These are phyloP conservation scores for Anisodus tanguticus DNA, from an alignment of 257 asterid species.

Conservation along the genomic window DNA sequence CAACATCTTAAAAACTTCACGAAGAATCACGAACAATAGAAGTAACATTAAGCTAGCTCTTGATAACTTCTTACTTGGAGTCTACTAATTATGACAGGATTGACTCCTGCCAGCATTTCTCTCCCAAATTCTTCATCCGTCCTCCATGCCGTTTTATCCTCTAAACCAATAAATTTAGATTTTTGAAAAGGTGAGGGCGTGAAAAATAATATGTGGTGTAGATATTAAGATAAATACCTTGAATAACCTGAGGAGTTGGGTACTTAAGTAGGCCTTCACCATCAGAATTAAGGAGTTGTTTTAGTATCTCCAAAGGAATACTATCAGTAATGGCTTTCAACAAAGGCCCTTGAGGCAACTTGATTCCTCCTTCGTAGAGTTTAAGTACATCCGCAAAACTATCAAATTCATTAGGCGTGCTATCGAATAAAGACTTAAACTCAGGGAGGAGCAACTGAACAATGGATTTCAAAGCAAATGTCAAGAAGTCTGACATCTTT, in stretches of 20 bases:
- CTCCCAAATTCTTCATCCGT: conserved; percentile 82
- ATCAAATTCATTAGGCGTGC: conserved; percentile 68
- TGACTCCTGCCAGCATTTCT: conserved; percentile 79
- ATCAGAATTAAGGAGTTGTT: conserved; percentile 65
- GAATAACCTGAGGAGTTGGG: conserved; percentile 66
- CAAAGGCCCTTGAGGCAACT: conserved; percentile 44
- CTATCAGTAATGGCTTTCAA: conserved; percentile 47
- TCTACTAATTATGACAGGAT: conserved; percentile 62
- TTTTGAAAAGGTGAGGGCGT: not conserved
- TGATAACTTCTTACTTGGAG: conserved; percentile 56
- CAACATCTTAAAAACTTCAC: not conserved
- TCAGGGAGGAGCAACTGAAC: conserved; percentile 66
- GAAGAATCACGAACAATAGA: not conserved
- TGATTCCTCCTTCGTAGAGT: conserved; percentile 60
- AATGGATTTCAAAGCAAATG: conserved; percentile 63
- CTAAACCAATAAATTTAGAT: conserved; percentile 40
- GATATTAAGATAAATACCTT: conserved; percentile 45
- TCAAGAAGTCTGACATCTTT: conserved; percentile 74
- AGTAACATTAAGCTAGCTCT: not conserved
- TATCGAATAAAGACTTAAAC: conserved; percentile 57
- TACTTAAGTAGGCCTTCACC: conserved; percentile 59
- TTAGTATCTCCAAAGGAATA: conserved; percentile 63
- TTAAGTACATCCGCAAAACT: conserved; percentile 64
- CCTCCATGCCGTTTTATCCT: conserved; percentile 71
- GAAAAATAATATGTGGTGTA: not conserved